These are phyloP conservation scores for Abrus pulchellus DNA, from an alignment of 306 rosid genomes.

Conservation along the genomic window DNA sequence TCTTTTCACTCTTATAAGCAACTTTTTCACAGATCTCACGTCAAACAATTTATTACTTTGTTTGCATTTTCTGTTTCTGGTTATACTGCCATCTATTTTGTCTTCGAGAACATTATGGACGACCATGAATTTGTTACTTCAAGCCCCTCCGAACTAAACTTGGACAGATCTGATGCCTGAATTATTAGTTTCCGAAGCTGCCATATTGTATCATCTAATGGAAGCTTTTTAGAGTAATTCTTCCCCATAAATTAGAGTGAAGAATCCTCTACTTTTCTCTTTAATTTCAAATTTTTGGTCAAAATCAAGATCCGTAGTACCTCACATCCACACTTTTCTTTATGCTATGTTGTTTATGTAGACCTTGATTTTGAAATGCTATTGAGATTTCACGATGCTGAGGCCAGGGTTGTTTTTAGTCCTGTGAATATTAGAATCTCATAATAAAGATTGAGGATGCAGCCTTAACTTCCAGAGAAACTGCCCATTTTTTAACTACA, in stretches of 20 bases:
- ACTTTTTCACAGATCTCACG: slow-evolving; percentile 56
- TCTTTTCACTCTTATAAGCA: slow-evolving; percentile 31
- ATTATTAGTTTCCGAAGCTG: slow-evolving; percentile 36
- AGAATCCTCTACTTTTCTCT: slow-evolving; percentile 1
- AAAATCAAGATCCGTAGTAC: slow-evolving; percentile 26
- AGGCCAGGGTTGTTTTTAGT: not conserved
- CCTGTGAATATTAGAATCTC: slow-evolving; percentile 7
- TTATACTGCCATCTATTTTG: slow-evolving; percentile 29
- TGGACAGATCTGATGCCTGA: slow-evolving; percentile 47
- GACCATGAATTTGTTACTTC: slow-evolving; percentile 14
- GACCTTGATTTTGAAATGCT: slow-evolving; percentile 36
- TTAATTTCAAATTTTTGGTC: not conserved
- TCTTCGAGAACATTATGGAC: not conserved
- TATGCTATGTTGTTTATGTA: slow-evolving; percentile 23
- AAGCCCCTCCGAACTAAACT: slow-evolving; percentile 3
- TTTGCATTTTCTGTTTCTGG: not conserved
- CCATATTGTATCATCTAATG: slow-evolving; percentile 16
- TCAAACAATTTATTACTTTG: not conserved
- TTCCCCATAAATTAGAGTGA: slow-evolving; percentile 20
- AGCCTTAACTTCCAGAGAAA: slow-evolving; percentile 25
- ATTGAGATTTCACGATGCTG: not conserved
- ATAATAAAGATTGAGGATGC: not conserved
- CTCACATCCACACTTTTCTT: slow-evolving; percentile 23
- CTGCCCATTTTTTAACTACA: not conserved
- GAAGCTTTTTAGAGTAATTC: slow-evolving; percentile 1